These are phyloP conservation scores for Houttuynia cordata DNA, from an alignment of 164 flowering plant genomes.

Conservation along the genomic window DNA sequence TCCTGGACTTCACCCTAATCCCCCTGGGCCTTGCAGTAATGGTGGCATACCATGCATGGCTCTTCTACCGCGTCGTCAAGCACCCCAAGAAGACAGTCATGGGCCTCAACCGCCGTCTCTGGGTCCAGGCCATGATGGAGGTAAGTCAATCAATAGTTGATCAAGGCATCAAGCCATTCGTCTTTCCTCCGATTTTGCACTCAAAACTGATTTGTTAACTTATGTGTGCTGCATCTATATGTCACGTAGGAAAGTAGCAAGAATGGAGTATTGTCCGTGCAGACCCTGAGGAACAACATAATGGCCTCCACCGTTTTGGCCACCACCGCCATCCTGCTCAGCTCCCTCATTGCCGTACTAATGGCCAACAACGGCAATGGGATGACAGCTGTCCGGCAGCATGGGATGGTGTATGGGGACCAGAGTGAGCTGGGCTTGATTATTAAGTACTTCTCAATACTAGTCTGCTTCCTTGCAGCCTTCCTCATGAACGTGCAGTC, in stretches of 20 bases:
- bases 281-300: conserved; percentile 78
- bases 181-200: no score
- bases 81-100: conserved; percentile 53
- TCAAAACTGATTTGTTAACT: no score
- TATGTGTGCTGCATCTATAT: background rate
- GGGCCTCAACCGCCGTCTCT: conserved; percentile 63
- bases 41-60: conserved; percentile 60
- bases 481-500: conserved; percentile 77
- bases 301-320: conserved; percentile 91
- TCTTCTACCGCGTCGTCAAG: conserved; percentile 31
- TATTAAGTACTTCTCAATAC: conserved; percentile 57
- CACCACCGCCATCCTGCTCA: conserved; percentile 69
- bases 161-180: background rate
- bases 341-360: conserved; percentile 61
- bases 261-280: conserved; percentile 77
- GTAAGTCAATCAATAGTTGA: conserved; percentile 18
- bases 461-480: conserved; percentile 59
- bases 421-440: conserved; percentile 35
- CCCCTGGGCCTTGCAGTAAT: conserved; percentile 46
- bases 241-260: conserved; percentile 41
- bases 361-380: conserved; percentile 26
- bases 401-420: conserved; percentile 29
- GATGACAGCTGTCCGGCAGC: background rate
- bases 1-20: conserved; percentile 47
- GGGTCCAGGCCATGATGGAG: conserved; percentile 86